Conservation (phyloP, 1,284 basidiomycete species). For the Thecaphora frezii region DNA sequence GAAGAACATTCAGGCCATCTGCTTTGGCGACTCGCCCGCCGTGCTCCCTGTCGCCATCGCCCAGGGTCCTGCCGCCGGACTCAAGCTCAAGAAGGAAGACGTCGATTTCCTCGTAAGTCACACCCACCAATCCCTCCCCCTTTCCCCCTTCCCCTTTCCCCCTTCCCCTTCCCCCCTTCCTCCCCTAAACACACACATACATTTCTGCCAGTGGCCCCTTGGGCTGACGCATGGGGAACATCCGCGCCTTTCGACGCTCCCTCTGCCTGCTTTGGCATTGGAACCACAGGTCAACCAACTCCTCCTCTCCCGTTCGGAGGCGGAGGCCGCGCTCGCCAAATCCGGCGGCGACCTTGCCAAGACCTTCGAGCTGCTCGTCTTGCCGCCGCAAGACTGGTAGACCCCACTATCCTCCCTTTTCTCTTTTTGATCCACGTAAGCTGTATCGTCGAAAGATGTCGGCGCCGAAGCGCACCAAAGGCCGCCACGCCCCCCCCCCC, state of each 20-base stretch:
- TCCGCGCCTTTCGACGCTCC: background rate
- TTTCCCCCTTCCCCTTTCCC: background rate
- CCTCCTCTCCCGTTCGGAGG: constrained; percentile 22
- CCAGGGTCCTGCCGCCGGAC: constrained; percentile 23
- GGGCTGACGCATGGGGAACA: too few relatives aligned
- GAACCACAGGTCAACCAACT: constrained; percentile 18
- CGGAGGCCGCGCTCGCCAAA: constrained; percentile 37
- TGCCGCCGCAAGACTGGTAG: constrained; percentile 6
- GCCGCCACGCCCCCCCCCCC: too few relatives aligned
- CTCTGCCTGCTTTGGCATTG: background rate
- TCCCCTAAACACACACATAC: too few relatives aligned
- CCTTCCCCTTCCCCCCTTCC: too few relatives aligned
- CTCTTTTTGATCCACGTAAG: too few relatives aligned
- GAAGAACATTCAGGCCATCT: constrained; percentile 42
- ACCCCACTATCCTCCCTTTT: too few relatives aligned
- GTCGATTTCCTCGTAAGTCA: constrained; percentile 44
- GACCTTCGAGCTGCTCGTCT: constrained; percentile 22
- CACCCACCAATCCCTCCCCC: background rate
- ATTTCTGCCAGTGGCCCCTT: too few relatives aligned
- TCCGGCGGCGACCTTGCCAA: constrained; percentile 35
- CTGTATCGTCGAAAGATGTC: too few relatives aligned
- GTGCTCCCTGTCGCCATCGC: constrained; percentile 24
- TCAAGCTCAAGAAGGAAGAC: constrained; percentile 49
- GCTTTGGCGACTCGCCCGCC: constrained; percentile 41
- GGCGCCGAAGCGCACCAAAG: too few relatives aligned